These are phyloP conservation scores for Colletotrichum aenigma DNA, from an alignment of 2,329 filamentous ascomycete species.

Conservation along the genomic window DNA sequence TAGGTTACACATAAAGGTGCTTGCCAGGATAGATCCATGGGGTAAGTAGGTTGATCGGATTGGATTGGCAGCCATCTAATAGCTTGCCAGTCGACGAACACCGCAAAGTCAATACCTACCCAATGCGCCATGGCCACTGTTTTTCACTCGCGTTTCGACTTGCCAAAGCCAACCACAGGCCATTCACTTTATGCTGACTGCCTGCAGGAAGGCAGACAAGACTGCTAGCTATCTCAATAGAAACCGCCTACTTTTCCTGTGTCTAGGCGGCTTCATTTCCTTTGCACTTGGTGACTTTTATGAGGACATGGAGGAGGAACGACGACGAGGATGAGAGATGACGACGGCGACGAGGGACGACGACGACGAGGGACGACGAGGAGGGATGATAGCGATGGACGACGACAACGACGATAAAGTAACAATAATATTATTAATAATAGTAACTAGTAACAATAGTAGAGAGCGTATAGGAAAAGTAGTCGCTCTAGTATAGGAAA, in stretches of 20 bases:
- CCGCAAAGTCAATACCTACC: background rate
- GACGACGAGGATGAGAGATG: no score
- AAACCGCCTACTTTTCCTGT: rapidly evolving
- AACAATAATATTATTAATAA: background rate
- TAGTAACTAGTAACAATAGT: no score
- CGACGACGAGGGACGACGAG: no score
- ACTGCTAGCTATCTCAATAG: background rate
- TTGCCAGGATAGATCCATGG: background rate
- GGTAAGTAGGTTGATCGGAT: background rate
- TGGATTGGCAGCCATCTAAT: background rate
- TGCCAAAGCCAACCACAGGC: background rate
- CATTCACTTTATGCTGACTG: background rate
- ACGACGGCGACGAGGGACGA: no score
- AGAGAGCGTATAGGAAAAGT: background rate
- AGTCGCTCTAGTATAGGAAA: background rate
- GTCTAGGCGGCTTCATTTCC: background rate
- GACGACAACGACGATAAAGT: no score
- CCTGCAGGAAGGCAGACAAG: background rate
- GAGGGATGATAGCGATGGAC: no score
- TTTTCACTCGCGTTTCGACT: background rate
- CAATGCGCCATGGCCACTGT: background rate
- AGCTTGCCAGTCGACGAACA: background rate
- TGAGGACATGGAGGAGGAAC: background rate
- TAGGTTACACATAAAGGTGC: background rate
- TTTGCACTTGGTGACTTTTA: background rate